Conservation (phyloP, 805 yeast species). For the Yamadazyma sp. region DNA sequence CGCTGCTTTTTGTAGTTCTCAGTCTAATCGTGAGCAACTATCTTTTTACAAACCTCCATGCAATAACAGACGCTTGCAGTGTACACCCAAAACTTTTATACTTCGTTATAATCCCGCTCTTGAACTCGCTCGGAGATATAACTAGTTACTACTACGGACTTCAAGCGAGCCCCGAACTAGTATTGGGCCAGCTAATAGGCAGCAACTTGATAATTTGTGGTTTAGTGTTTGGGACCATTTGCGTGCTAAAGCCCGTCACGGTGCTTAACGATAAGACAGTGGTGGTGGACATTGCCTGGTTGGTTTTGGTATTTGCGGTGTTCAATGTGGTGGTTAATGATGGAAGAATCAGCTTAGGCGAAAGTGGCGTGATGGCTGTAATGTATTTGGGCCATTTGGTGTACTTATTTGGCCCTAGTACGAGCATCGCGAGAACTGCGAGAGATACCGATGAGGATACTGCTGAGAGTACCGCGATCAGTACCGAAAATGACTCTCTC, state of each 20-base stretch:
- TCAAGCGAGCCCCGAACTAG: slow-evolving; percentile 27
- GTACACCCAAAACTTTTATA: slow-evolving; percentile 32
- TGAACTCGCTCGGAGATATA: slow-evolving; percentile 40
- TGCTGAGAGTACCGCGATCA: too few species aligned
- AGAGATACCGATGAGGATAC: slow-evolving; percentile 2
- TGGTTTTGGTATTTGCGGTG: slow-evolving; percentile 24
- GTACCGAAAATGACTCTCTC: not conserved
- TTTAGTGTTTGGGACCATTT: slow-evolving; percentile 34
- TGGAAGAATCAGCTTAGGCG: slow-evolving; percentile 32
- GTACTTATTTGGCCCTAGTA: slow-evolving; percentile 22
- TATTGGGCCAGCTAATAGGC: slow-evolving; percentile 40
- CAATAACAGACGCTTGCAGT: slow-evolving; percentile 22
- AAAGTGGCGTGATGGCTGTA: slow-evolving; percentile 27
- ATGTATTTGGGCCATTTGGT: slow-evolving; percentile 25
- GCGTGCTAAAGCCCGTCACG: slow-evolving; percentile 24
- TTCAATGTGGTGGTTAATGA: slow-evolving; percentile 33
- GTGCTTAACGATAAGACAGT: slow-evolving; percentile 20
- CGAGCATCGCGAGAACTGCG: not conserved
- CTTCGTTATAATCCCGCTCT: slow-evolving; percentile 34
- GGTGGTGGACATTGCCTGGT: slow-evolving; percentile 30
- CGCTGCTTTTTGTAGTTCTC: slow-evolving; percentile 23
- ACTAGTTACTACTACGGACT: slow-evolving; percentile 34
- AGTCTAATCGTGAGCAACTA: slow-evolving; percentile 37
- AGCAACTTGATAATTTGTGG: slow-evolving; percentile 33
- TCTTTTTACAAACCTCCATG: slow-evolving; percentile 30